Conservation (phyloP, 441 rosid genomes). For the Erodium trifolium region DNA sequence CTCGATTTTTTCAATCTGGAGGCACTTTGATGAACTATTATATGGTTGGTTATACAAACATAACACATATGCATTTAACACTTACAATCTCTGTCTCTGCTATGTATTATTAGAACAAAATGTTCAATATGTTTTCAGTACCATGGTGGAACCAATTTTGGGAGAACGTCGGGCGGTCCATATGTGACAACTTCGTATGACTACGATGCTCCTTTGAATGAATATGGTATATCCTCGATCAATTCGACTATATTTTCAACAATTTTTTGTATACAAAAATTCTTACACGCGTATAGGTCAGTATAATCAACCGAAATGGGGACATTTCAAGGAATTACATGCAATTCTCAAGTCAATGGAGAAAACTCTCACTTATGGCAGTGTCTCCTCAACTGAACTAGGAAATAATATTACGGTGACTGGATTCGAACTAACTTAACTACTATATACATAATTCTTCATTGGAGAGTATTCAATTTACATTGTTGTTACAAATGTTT, state of each 20-base stretch:
- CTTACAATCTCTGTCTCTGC: too few relatives aligned
- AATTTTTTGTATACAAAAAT: not conserved
- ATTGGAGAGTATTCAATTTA: too few relatives aligned
- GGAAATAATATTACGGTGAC: slow-evolving; percentile 34
- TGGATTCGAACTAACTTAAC: not conserved
- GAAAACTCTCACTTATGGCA: slow-evolving; percentile 40
- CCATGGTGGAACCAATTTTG: slow-evolving; percentile 82
- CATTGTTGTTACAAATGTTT: not conserved
- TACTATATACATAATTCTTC: too few relatives aligned
- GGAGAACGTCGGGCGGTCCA: slow-evolving; percentile 55
- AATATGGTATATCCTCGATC: slow-evolving; percentile 35
- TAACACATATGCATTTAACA: too few relatives aligned
- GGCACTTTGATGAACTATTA: slow-evolving; percentile 62
- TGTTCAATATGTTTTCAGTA: slow-evolving; percentile 29
- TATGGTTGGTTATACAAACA: slow-evolving; percentile 35
- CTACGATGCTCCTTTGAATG: slow-evolving; percentile 49
- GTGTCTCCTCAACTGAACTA: slow-evolving; percentile 22
- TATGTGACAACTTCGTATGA: slow-evolving; percentile 38
- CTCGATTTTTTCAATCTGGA: slow-evolving; percentile 44
- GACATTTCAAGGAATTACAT: slow-evolving; percentile 57
- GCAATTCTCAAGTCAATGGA: slow-evolving; percentile 38
- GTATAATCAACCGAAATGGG: slow-evolving; percentile 60
- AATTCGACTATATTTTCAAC: not conserved
- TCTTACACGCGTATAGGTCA: slow-evolving; percentile 29
- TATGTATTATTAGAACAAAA: too few relatives aligned